Evolutionary conservation across 139 green algal species (phyloP).

Genomic region (Spirogloea muscicola): DNA sequence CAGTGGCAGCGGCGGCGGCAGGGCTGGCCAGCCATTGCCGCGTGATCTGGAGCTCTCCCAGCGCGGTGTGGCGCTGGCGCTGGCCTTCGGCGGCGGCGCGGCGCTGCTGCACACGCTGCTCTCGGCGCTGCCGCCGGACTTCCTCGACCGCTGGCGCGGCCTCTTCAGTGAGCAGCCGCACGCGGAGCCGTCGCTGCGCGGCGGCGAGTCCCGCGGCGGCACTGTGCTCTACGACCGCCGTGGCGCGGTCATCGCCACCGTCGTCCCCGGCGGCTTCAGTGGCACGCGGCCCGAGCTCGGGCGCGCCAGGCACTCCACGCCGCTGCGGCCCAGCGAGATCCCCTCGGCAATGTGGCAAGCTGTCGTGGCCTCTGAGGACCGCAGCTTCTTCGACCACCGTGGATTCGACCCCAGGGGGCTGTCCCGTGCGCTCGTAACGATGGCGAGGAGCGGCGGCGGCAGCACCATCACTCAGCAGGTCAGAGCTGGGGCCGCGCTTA

Average conservation of each 20-base stretch:
- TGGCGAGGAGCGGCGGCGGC: conserved; percentile 53
- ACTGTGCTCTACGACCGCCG: conserved; percentile 49
- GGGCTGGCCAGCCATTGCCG: no score
- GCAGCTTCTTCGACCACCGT: conserved; percentile 58
- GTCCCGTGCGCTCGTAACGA: conserved; percentile 46
- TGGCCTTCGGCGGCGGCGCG: conserved; percentile 27
- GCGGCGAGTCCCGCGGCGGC: neutral
- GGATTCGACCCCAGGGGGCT: conserved; percentile 56
- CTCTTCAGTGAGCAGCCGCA: conserved; percentile 37
- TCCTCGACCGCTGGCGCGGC: conserved; percentile 32
- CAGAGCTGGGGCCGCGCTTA: no score
- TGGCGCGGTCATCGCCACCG: conserved; percentile 45
- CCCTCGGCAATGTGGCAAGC: conserved; percentile 54
- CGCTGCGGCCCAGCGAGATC: conserved; percentile 26
- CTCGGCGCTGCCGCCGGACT: conserved; percentile 43
- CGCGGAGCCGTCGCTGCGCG: neutral
- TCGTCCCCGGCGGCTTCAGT: conserved; percentile 38
- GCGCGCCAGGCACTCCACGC: neutral
- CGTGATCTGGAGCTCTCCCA: no score
- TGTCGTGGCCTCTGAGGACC: conserved; percentile 56
- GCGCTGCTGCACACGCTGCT: conserved; percentile 19
- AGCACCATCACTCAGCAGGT: conserved; percentile 64
- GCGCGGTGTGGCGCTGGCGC: conserved; percentile 18
- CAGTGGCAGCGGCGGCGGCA: no score
- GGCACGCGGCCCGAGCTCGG: neutral